Evolutionary conservation across 306 rosid genomes (phyloP).

Genomic region (Quercus bicolor): DNA sequence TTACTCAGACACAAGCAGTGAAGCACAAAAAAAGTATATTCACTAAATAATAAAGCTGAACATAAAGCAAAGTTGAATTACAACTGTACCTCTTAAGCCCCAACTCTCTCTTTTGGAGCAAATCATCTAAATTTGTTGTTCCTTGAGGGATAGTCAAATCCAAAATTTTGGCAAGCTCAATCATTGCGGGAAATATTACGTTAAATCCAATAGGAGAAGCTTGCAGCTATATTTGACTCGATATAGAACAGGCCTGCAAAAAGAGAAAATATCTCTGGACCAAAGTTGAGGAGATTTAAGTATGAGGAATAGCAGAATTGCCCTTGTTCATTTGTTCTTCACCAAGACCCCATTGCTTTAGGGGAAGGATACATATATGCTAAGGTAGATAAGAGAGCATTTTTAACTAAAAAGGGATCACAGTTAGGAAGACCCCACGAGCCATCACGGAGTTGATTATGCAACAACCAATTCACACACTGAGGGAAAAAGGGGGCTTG

Average conservation of each 20-base stretch:
- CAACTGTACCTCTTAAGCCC: slow-evolving; percentile 52
- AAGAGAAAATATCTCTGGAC: slow-evolving; percentile 14
- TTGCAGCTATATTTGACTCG: slow-evolving; percentile 50
- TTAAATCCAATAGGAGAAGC: slow-evolving; percentile 12
- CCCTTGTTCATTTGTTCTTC: slow-evolving; percentile 61
- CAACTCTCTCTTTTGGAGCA: slow-evolving; percentile 49
- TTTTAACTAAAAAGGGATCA: slow-evolving; percentile 54
- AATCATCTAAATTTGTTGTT: slow-evolving; percentile 37
- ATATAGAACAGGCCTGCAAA: slow-evolving; percentile 69
- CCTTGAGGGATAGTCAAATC: slow-evolving; percentile 49
- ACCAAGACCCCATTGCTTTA: slow-evolving; percentile 66
- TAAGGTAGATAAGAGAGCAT: slow-evolving; percentile 71
- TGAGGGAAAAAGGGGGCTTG: slow-evolving; percentile 62
- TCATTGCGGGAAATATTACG: slow-evolving; percentile 60
- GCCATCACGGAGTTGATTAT: slow-evolving; percentile 73
- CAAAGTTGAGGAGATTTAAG: slow-evolving; percentile 1
- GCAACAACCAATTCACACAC: slow-evolving; percentile 69
- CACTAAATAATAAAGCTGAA: neutral
- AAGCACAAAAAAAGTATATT: neutral
- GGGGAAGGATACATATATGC: slow-evolving; percentile 64
- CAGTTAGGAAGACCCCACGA: slow-evolving; percentile 62
- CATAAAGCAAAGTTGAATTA: neutral
- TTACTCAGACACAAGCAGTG: neutral
- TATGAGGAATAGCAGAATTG: slow-evolving; percentile 12
- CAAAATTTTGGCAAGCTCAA: slow-evolving; percentile 50